phyloP scores from a whole-genome alignment of 192 early-diverging fungal genomes.

The Geranomyces variabilis region DNA sequence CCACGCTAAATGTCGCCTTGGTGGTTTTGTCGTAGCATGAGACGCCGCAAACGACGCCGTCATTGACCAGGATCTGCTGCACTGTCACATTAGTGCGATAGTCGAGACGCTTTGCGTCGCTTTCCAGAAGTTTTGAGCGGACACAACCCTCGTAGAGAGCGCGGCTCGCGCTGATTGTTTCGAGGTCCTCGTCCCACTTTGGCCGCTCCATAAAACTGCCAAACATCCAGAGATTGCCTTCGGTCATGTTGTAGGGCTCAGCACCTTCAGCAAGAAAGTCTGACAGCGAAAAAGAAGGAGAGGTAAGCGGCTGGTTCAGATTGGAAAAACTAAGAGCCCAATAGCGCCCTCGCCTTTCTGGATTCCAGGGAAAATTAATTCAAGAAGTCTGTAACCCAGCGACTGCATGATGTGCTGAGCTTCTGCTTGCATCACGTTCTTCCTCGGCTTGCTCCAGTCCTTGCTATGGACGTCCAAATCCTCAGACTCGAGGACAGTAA shows the following conservation, averaged over 20 bases:
- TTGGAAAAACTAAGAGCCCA: neutral
- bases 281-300: neutral
- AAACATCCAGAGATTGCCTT: neutral
- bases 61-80: neutral
- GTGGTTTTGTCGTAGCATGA: neutral
- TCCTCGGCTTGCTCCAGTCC: neutral
- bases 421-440: neutral
- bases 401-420: constrained; percentile 3
- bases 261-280: neutral
- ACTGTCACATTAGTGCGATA: neutral
- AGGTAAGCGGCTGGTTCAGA: neutral
- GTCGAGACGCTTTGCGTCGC: neutral
- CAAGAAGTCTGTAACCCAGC: constrained; percentile 2
- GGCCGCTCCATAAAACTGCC: neutral
- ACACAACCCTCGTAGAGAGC: neutral
- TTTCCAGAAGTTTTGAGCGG: constrained; percentile 3
- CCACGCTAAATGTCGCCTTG: neutral
- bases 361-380: constrained; percentile 9
- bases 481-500: constrained; percentile 21
- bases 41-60: constrained; percentile 13
- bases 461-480: neutral
- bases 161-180: constrained; percentile 1
- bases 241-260: neutral
- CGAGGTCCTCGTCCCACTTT: neutral
- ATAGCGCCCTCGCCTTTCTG: neutral